A percentile compares a stretch with the other conserved stretches of the same genome.
These are phyloP conservation scores for Neonectria neomacrospora DNA, from an alignment of 2,329 filamentous ascomycete species.

Conservation along the genomic window DNA sequence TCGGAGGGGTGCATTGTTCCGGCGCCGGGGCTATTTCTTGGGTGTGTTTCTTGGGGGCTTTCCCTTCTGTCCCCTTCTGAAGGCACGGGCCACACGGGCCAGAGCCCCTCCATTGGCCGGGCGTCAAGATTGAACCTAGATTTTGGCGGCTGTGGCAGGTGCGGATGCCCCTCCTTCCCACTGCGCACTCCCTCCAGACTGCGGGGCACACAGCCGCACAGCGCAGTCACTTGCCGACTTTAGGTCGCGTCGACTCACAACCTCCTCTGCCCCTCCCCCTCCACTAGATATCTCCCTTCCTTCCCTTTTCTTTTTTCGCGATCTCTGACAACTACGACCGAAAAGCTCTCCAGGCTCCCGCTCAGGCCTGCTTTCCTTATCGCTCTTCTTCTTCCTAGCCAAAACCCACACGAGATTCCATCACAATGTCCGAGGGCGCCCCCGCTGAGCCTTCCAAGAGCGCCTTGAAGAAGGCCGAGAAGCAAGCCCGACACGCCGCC, in stretches of 20 bases:
- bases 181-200: conserved; percentile 37
- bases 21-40: conserved; percentile 33
- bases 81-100: conserved; percentile 33
- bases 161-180: conserved; percentile 41
- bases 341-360: conserved; percentile 26
- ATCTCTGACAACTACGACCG: conserved; percentile 24
- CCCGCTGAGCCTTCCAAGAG: conserved; percentile 64
- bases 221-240: conserved; percentile 37
- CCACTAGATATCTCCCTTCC: conserved; percentile 29
- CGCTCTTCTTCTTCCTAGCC: conserved; percentile 13
- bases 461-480: conserved; percentile 73
- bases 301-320: conserved; percentile 30
- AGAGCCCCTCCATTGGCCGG: conserved; percentile 37
- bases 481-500: conserved; percentile 69
- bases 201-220: conserved; percentile 43
- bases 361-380: conserved; percentile 7
- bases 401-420: conserved; percentile 28
- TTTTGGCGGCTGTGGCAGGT: conserved; percentile 35
- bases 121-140: conserved; percentile 40
- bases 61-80: conserved; percentile 7
- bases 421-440: conserved; percentile 48
- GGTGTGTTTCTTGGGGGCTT: background rate
- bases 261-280: conserved; percentile 27
- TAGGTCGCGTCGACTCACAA: conserved; percentile 44
- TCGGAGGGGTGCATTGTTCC: conserved; percentile 44